phyloP scores from a whole-genome alignment of 2,329 filamentous ascomycete genomes.

The Sclerotiophoma versabilis region DNA sequence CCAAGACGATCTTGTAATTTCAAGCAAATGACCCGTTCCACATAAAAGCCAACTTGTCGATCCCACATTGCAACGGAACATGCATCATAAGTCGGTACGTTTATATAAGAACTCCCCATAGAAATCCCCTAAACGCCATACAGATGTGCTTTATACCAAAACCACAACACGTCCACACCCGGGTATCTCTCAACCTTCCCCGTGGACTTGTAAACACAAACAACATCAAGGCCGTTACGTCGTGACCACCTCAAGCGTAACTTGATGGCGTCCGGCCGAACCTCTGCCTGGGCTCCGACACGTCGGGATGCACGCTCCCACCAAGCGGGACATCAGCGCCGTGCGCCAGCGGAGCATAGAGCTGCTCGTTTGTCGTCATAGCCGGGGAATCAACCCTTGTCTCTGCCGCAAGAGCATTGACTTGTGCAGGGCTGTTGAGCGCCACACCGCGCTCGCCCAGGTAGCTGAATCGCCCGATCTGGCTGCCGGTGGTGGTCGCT shows the following conservation, averaged over 20 bases:
- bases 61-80: no score
- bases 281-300: conserved; percentile 9
- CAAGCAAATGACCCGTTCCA: no score
- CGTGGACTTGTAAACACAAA: no score
- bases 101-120: no score
- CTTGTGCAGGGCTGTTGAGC: conserved; percentile 8
- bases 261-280: conserved; percentile 21
- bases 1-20: no score
- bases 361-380: conserved; percentile 24
- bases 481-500: conserved; percentile 16
- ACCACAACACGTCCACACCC: no score
- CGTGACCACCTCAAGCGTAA: conserved; percentile 2
- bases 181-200: background rate
- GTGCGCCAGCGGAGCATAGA: conserved; percentile 22
- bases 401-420: conserved; percentile 7
- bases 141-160: no score
- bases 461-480: conserved; percentile 24
- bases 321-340: conserved; percentile 23
- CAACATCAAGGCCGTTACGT: background rate
- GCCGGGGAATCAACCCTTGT: conserved; percentile 20
- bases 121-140: no score
- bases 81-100: no score
- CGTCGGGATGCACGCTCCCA: conserved; percentile 19
- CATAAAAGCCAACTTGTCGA: no score
- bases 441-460: conserved; percentile 20